A percentile compares a stretch with the other conserved stretches of the same genome.
Conservation (phyloP, 1,284 basidiomycete species). For the Moniliella sp. region DNA sequence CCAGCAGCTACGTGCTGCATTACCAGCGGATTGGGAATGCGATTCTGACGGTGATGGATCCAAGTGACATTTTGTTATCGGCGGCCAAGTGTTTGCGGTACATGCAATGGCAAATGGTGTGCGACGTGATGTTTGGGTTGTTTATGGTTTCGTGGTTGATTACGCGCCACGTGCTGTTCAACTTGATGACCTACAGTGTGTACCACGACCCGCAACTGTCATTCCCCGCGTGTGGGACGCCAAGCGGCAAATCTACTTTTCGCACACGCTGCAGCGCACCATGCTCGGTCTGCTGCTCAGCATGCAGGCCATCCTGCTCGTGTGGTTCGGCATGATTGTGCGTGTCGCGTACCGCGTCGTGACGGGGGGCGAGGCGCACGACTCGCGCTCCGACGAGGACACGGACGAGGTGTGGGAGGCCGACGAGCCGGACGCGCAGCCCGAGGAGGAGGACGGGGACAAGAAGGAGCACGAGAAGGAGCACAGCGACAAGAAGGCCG, state of each 20-base stretch:
- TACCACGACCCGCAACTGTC: not conserved
- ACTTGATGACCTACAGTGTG: constrained; percentile 15
- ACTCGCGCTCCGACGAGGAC: constrained; percentile 33
- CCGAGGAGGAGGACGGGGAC: no score
- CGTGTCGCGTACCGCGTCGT: constrained; percentile 60
- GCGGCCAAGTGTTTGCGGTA: constrained; percentile 78
- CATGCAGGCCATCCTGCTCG: constrained; percentile 47
- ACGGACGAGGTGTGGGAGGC: not conserved
- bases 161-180: constrained; percentile 21
- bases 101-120: constrained; percentile 46
- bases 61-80: constrained; percentile 70
- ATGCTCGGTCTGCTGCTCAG: constrained; percentile 11
- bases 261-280: not conserved
- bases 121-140: constrained; percentile 54
- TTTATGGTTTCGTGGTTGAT: constrained; percentile 37
- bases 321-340: constrained; percentile 71
- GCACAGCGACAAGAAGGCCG: no score
- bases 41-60: constrained; percentile 77
- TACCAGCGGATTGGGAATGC: constrained; percentile 68
- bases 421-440: no score
- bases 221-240: not conserved
- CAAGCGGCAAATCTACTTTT: not conserved
- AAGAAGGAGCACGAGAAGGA: no score
- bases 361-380: constrained; percentile 55
- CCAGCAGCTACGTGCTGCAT: constrained; percentile 56